These are phyloP conservation scores for Coemansia sp. DNA, from an alignment of 192 early-diverging fungal species.

Conservation along the genomic window DNA sequence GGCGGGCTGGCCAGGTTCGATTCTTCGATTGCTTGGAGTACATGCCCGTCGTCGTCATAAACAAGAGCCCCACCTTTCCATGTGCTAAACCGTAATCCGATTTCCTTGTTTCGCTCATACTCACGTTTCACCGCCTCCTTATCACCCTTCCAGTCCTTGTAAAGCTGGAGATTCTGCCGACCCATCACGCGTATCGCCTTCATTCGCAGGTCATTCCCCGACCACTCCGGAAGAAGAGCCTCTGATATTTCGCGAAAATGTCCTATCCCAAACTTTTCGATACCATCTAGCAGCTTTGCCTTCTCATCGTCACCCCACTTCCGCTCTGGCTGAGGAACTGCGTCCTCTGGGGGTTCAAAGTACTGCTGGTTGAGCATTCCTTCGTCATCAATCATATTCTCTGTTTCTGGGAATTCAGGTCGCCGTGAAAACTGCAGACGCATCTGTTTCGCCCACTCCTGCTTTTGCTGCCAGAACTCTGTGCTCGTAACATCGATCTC, in stretches of 20 bases:
- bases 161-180: constrained; percentile 82
- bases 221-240: constrained; percentile 72
- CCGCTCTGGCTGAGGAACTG: constrained; percentile 57
- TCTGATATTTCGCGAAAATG: constrained; percentile 87
- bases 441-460: constrained; percentile 78
- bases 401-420: constrained; percentile 81
- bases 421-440: constrained; percentile 81
- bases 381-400: constrained; percentile 77
- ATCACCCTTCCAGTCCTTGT: constrained; percentile 82
- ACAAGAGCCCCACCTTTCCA: constrained; percentile 84
- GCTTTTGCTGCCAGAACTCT: constrained; percentile 59
- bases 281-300: constrained; percentile 71
- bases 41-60: constrained; percentile 79
- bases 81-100: constrained; percentile 68
- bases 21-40: constrained; percentile 59
- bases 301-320: constrained; percentile 88
- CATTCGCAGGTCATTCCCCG: constrained; percentile 76
- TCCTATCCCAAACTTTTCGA: constrained; percentile 81
- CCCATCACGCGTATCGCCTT: constrained; percentile 84
- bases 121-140: constrained; percentile 66
- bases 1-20: constrained; percentile 40
- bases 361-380: constrained; percentile 87
- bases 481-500: constrained; percentile 13
- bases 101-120: constrained; percentile 78
- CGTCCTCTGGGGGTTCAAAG: constrained; percentile 69